These are phyloP conservation scores for Aspergillus uvarum DNA, from an alignment of 2,329 filamentous ascomycete species.

Conservation along the genomic window DNA sequence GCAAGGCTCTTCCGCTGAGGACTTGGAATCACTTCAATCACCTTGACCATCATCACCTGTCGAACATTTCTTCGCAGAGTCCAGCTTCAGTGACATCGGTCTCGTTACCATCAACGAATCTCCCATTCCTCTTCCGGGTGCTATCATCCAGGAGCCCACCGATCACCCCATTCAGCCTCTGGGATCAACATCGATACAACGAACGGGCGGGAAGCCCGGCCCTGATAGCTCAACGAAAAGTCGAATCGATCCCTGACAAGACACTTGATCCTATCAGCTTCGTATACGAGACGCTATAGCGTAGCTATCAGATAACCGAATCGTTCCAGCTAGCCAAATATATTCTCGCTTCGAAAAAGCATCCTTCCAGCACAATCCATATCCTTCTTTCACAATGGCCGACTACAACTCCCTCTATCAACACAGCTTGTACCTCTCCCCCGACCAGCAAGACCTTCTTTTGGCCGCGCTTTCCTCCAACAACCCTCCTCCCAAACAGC, in stretches of 20 bases:
- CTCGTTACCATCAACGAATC: not conserved
- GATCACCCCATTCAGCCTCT: conserved; percentile 1
- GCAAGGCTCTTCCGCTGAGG: not conserved
- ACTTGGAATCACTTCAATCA: not conserved
- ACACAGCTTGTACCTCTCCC: conserved; percentile 67
- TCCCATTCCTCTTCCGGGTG: not conserved
- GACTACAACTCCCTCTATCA: conserved; percentile 43
- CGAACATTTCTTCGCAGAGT: not conserved
- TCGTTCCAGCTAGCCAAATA: not conserved
- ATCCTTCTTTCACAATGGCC: conserved; percentile 31
- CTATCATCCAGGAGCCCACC: conserved; percentile 4
- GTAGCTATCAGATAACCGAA: not conserved
- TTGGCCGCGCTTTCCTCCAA: conserved; percentile 76
- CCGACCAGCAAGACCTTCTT: conserved; percentile 73
- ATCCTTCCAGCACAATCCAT: not conserved
- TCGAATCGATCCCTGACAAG: not conserved
- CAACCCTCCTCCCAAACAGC: conserved; percentile 42
- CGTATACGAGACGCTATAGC: not conserved
- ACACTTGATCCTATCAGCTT: not conserved
- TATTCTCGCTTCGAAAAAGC: not conserved
- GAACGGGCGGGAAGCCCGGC: conserved; percentile 39
- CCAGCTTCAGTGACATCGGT: not conserved
- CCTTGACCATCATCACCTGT: not conserved
- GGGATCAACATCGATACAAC: conserved; percentile 19
- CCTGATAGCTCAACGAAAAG: conserved; percentile 9